Percentiles rank a stretch among this genome's conserved stretches.
phyloP scores from a whole-genome alignment of 768 basidiomycete genomes.

The Phanerochaete sordida region DNA sequence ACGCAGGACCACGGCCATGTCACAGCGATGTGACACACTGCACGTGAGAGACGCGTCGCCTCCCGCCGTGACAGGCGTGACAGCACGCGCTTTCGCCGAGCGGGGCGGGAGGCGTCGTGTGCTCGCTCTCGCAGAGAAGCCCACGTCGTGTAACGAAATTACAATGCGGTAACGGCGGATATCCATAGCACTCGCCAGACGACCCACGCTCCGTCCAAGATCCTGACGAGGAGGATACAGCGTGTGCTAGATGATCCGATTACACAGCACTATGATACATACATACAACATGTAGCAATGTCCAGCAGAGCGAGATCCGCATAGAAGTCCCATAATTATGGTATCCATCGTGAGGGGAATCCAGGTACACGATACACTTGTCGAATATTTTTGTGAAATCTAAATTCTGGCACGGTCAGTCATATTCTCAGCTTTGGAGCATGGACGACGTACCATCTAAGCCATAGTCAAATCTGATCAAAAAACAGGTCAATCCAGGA shows the following conservation, averaged over 20 bases:
- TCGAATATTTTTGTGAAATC: background rate
- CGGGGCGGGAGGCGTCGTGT: too few relatives aligned
- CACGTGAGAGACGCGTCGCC: constrained; percentile 6
- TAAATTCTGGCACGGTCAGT: background rate
- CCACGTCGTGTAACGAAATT: too few relatives aligned
- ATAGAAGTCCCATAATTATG: background rate
- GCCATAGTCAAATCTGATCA: background rate
- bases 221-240: background rate
- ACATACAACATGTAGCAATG: constrained; percentile 1
- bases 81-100: background rate
- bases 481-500: background rate
- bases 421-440: background rate
- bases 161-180: too few relatives aligned
- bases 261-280: background rate
- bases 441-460: background rate
- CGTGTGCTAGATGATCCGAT: background rate
- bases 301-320: background rate
- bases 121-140: too few relatives aligned
- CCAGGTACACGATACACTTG: background rate
- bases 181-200: too few relatives aligned
- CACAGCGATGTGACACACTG: background rate
- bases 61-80: constrained; percentile 1
- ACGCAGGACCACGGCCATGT: background rate
- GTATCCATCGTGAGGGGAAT: background rate
- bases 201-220: too few relatives aligned